Percentiles rank a stretch among this genome's conserved stretches.
Conservation (phyloP, 306 rosid species). For the Clitoria ternatea region DNA sequence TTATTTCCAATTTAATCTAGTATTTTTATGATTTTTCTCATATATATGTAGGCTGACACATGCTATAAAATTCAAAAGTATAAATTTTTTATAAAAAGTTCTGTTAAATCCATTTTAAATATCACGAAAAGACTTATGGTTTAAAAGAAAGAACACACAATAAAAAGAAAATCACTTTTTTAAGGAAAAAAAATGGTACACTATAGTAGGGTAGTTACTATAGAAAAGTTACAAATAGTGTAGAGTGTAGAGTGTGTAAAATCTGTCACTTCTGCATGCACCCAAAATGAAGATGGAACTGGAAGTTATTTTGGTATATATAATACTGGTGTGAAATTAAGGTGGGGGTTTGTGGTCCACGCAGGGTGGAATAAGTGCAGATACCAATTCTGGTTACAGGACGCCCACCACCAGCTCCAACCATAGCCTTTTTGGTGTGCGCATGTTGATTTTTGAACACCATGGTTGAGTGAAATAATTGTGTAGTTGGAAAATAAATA, state of each 20-base stretch:
- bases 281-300: slow-evolving; percentile 5
- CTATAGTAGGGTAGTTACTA: slow-evolving; percentile 1
- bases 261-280: slow-evolving; percentile 3
- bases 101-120: too few species aligned
- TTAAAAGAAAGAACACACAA: too few species aligned
- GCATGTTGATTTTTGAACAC: slow-evolving; percentile 30
- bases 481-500: slow-evolving; percentile 21
- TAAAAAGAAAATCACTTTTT: too few species aligned
- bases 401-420: slow-evolving; percentile 30
- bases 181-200: too few species aligned
- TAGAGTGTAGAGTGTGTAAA: neutral
- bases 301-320: neutral
- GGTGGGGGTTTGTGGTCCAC: slow-evolving; percentile 37
- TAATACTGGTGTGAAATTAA: slow-evolving; percentile 1
- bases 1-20: neutral
- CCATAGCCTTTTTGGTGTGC: slow-evolving; percentile 30
- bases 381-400: slow-evolving; percentile 29
- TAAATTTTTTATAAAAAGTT: too few species aligned
- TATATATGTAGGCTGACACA: too few species aligned
- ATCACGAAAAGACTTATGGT: too few species aligned
- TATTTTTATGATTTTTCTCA: neutral
- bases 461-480: slow-evolving; percentile 36
- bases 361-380: slow-evolving; percentile 31
- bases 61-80: too few species aligned
- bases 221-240: neutral